Base-by-base conservation (phyloP, 2,329 filamentous ascomycete species). In the Elsinoe ampelina region DNA sequence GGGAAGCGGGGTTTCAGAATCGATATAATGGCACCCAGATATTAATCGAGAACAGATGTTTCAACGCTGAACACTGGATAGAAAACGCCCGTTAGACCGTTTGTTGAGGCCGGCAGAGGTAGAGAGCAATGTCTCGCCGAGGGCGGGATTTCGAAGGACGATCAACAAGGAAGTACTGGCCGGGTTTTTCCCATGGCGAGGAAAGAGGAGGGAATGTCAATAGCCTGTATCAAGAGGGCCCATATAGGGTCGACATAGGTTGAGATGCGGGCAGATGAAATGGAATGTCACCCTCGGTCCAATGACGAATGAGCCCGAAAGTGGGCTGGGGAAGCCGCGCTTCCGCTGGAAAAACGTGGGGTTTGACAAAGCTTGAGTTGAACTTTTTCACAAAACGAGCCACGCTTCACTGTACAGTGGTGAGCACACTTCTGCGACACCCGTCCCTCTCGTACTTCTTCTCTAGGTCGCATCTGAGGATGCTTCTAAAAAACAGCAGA, bases 21-120 rank as follows among this genome's bases (percentile, higher is more conserved):
- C 54, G 54, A 56, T 56, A 56, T 56, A 56, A 56, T 56, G 54
- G 54, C 11, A 45, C 20, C 11, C 34, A 34, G 48, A 19, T 52
- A 52, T 52, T 34, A 39, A 52, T 52, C 48, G 48, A 52, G 48
- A 39, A 52, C 48, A 52, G 32, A 52, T 52, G 48, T 52, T 52
- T 52, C 48, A 52, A 52, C 48, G 48, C 48, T 39, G 48, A 39
- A 52, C 48, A 52, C 48, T 52, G 48, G 38, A 52, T 39, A 52
- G 48, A 52, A 22, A 52, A 36, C 32, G 32, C 48, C 48, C 32
- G 32, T 52, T 52, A 26, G n/a, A 52, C 34, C 48, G 48, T 52
- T 52, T 38, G 32, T 39, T 39, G 32, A 38, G 34, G 34, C 32
- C 48, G 32, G 35, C 32, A 15, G 13, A 39, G 32, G 48, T 15